Base-by-base conservation (phyloP, 768 basidiomycete species). In the Amanita rimosa region DNA sequence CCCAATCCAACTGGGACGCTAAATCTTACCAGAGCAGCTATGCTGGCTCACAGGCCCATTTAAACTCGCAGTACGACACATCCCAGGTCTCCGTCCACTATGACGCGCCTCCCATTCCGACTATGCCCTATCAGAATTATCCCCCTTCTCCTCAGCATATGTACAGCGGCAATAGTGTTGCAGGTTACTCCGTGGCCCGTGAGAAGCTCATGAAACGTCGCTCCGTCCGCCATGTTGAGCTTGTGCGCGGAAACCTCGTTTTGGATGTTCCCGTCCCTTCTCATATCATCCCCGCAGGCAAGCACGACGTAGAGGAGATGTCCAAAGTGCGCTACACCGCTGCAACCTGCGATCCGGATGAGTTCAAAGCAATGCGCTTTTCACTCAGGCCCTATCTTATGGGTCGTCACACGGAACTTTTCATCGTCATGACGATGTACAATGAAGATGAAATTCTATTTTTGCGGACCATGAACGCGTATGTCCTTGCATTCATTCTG, bases 391-490 rank as follows among this genome's bases (percentile, higher is more conserved):
- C 80, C 4, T 92, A 82, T 63, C 73, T 92, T 1, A 76, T 78
- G 57, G 79, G 79, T 49, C 83, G 92, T 47, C 74, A 82, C 46
- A 95, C 92, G 7, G 93, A 95, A 65, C 73, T 96, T 11, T 93
- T 95, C 67, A 89, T 96, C 56, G 91, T 94, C 36, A 88, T 95
- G 81, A 95, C 92, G 38, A 94, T 95, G 90, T 89, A 89, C 63
- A 94, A 94, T 62, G 92, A 96, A 67, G 88, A 89, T 59, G 85
- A 89, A 59, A 69, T 81, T 7, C 69, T 88, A 22, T 90, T 89
- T 61, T 70, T 71, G 59, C 76, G 73, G 59, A 92, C 88, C 9
- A 89, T 92, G 85, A 89, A 90, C 56, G 78, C 85, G 82, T 84
- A 58, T 58, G 83, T 71, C 34, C 33, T 36, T 19, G 4, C 11